Percentiles rank a stretch among this genome's conserved stretches.
Evolutionary conservation across 441 rosid species (phyloP).

Genomic region (Kokia cookei): DNA sequence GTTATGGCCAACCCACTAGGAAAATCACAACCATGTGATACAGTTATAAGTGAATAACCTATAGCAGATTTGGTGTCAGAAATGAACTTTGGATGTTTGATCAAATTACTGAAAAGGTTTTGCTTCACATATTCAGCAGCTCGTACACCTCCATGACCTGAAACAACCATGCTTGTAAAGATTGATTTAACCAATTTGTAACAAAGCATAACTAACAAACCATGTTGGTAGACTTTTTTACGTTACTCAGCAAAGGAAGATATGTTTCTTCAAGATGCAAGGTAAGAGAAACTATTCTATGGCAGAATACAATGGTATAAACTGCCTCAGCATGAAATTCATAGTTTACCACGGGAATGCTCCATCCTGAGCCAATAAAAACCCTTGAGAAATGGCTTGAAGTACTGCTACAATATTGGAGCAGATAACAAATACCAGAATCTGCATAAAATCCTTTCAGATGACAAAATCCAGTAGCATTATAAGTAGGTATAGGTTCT

Average conservation of each 20-base stretch:
- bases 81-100: conserved; percentile 93
- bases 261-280: neutral
- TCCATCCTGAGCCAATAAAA: conserved; percentile 15
- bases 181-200: neutral
- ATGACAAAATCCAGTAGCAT: neutral
- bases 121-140: conserved; percentile 98
- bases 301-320: conserved; percentile 6
- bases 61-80: conserved; percentile 91
- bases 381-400: conserved; percentile 15
- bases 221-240: neutral
- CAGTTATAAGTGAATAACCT: conserved; percentile 36
- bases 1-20: neutral
- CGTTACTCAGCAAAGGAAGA: neutral
- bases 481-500: neutral
- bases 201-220: neutral
- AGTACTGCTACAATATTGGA: conserved; percentile 14
- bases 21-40: neutral
- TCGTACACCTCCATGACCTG: conserved; percentile 99
- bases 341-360: conserved; percentile 9
- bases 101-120: conserved; percentile 90
- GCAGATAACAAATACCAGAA: conserved; percentile 13
- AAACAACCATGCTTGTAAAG: conserved; percentile 11
- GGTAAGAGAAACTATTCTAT: neutral
- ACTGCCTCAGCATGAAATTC: conserved; percentile 3
- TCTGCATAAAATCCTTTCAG: conserved; percentile 24